Percentiles rank a stretch among this genome's conserved stretches.
phyloP scores from a whole-genome alignment of 495 filamentous ascomycete genomes.

The Ramalina intermedia region DNA sequence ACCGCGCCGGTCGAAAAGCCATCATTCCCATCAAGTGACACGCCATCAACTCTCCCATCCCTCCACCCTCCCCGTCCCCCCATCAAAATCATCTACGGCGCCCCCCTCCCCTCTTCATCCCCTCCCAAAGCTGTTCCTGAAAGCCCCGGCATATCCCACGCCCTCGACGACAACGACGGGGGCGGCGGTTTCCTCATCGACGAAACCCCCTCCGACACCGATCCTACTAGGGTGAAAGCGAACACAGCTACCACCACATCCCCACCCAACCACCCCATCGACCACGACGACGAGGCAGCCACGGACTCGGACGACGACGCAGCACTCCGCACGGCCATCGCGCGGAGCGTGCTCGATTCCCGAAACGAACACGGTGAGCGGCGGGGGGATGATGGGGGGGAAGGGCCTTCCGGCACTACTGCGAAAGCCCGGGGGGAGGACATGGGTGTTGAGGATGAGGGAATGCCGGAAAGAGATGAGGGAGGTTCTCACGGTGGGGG shows the following conservation, averaged over 20 bases:
- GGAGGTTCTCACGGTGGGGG: too few species aligned
- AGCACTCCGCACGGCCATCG: neutral
- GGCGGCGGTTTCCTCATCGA: neutral
- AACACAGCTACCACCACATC: neutral
- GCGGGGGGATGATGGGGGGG: neutral
- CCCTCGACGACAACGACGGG: neutral
- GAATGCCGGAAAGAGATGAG: too few species aligned
- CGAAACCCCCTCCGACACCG: neutral
- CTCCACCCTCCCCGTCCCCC: neutral
- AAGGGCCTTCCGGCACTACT: neutral
- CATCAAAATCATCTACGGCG: neutral
- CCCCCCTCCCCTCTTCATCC: neutral
- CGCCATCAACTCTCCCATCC: neutral
- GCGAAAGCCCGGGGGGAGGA: neutral
- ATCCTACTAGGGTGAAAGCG: conserved; percentile 4
- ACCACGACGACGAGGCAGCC: neutral
- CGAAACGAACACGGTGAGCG: neutral
- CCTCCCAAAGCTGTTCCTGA: neutral
- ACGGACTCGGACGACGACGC: neutral
- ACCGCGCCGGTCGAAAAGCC: neutral
- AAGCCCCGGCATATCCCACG: neutral
- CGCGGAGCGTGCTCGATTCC: neutral
- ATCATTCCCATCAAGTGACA: neutral
- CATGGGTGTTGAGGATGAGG: neutral
- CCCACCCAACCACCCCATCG: too few species aligned